A percentile compares a stretch with the other conserved stretches of the same genome.
Evolutionary conservation across 1,139 yeast genomes (phyloP).

Genomic region (Magnusiomyces sp.): DNA sequence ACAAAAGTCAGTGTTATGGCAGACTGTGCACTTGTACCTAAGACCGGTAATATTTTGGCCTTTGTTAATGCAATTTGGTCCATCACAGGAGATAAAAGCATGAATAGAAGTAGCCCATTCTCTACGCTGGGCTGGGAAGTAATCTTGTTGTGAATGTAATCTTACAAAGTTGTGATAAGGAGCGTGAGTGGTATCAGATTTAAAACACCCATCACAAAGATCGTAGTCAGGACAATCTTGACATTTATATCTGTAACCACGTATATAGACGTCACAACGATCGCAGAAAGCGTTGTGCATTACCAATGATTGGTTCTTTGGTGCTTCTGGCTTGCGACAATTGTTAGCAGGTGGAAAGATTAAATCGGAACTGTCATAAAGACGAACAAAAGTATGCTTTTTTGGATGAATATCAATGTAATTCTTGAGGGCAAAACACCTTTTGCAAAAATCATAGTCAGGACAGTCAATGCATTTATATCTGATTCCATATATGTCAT

Average conservation of each 20-base stretch:
- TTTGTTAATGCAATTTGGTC: slow-evolving; percentile 30
- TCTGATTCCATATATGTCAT: slow-evolving; percentile 33
- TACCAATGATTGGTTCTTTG: too few species aligned
- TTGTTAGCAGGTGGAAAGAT: too few species aligned
- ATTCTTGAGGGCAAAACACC: slow-evolving; percentile 24
- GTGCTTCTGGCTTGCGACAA: too few species aligned
- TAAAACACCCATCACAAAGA: slow-evolving; percentile 36
- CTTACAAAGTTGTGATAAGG: slow-evolving; percentile 20
- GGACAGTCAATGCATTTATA: slow-evolving; percentile 40
- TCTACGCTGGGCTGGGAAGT: slow-evolving; percentile 7
- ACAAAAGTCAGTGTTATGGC: slow-evolving; percentile 47
- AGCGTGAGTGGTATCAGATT: slow-evolving; percentile 1
- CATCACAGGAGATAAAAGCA: slow-evolving; percentile 34
- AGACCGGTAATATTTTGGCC: slow-evolving; percentile 33
- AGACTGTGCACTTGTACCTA: slow-evolving; percentile 44
- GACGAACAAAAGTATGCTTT: slow-evolving; percentile 23
- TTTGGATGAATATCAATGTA: slow-evolving; percentile 2
- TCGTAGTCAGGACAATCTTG: slow-evolving; percentile 41
- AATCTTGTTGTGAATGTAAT: slow-evolving; percentile 14
- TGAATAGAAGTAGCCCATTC: slow-evolving; percentile 17
- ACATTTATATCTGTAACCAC: slow-evolving; percentile 40
- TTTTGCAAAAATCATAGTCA: slow-evolving; percentile 41
- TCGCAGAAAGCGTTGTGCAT: slow-evolving; percentile 13
- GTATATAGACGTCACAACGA: slow-evolving; percentile 19
- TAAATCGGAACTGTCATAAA: too few species aligned